Evolutionary conservation across 140 eudicot species (phyloP).

Genomic region (Eryngium alpinum): DNA sequence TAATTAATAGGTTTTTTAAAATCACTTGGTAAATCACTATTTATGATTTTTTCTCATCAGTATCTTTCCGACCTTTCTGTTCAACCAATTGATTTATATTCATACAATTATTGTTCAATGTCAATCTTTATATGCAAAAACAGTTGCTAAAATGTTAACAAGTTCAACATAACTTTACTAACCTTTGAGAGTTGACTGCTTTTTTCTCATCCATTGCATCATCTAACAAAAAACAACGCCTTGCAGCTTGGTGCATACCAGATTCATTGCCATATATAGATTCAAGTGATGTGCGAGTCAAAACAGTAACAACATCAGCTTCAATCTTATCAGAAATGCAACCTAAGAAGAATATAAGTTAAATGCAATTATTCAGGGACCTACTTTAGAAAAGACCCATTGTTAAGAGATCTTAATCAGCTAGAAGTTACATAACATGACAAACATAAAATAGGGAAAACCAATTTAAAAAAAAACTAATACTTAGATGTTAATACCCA

Average conservation of each 20-base stretch:
- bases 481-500: too few species aligned
- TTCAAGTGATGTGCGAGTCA: constrained; percentile 54
- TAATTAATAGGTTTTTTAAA: too few species aligned
- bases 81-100: constrained; percentile 31
- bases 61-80: constrained; percentile 34
- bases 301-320: constrained; percentile 58
- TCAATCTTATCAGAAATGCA: constrained; percentile 61
- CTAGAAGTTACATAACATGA: too few species aligned
- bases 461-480: too few species aligned
- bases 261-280: constrained; percentile 44
- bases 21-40: constrained; percentile 21
- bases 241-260: constrained; percentile 64
- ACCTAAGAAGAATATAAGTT: constrained; percentile 44
- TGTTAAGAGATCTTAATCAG: too few species aligned
- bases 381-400: too few species aligned
- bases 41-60: constrained; percentile 23
- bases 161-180: constrained; percentile 17
- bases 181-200: constrained; percentile 49
- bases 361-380: too few species aligned
- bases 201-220: constrained; percentile 59
- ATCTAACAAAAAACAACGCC: constrained; percentile 73
- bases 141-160: constrained; percentile 3
- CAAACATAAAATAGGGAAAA: too few species aligned
- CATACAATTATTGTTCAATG: constrained; percentile 36
- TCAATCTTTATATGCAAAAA: not conserved